phyloP scores from a whole-genome alignment of 805 yeast species.

The Nakazawaea populi region DNA sequence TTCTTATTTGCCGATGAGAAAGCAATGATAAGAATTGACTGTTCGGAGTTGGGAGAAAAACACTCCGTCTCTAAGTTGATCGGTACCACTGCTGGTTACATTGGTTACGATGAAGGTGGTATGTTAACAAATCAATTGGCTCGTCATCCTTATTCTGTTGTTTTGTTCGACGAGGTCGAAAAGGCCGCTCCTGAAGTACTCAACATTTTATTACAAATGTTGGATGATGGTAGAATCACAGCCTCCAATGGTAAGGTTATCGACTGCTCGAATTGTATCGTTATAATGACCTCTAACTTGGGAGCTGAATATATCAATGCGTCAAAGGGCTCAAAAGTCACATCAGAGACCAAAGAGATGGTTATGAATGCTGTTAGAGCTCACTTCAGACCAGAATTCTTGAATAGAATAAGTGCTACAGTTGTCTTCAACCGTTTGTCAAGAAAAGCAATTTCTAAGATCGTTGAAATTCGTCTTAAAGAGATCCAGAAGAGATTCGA shows the following conservation, averaged over 20 bases:
- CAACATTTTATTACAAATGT: conserved; percentile 83
- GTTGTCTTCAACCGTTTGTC: conserved; percentile 91
- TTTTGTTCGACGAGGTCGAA: conserved; percentile 94
- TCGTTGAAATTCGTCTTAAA: conserved; percentile 75
- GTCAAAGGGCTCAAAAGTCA: conserved; percentile 54
- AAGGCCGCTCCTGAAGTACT: conserved; percentile 98
- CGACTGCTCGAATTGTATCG: conserved; percentile 86
- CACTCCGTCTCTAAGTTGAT: conserved; percentile 91
- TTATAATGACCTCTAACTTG: conserved; percentile 94
- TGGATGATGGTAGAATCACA: conserved; percentile 95
- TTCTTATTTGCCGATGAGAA: conserved; percentile 93
- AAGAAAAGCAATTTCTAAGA: conserved; percentile 85
- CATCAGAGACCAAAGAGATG: conserved; percentile 59
- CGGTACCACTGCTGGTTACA: conserved; percentile 97
- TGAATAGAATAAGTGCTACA: conserved; percentile 91
- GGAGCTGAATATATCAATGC: conserved; percentile 88
- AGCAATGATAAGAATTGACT: conserved; percentile 96
- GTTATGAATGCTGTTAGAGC: conserved; percentile 81
- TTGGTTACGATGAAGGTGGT: conserved; percentile 98
- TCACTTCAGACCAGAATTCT: conserved; percentile 96
- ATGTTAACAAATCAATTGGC: conserved; percentile 86
- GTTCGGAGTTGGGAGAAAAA: conserved; percentile 93
- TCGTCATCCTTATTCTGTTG: conserved; percentile 92
- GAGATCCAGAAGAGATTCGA: conserved; percentile 87
- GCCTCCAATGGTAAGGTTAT: conserved; percentile 91